Evolutionary conservation across 352 stramenopile species (phyloP), one percentile per base, ranked within the genome.

Genomic region (Globisporangium splendens): DNA sequence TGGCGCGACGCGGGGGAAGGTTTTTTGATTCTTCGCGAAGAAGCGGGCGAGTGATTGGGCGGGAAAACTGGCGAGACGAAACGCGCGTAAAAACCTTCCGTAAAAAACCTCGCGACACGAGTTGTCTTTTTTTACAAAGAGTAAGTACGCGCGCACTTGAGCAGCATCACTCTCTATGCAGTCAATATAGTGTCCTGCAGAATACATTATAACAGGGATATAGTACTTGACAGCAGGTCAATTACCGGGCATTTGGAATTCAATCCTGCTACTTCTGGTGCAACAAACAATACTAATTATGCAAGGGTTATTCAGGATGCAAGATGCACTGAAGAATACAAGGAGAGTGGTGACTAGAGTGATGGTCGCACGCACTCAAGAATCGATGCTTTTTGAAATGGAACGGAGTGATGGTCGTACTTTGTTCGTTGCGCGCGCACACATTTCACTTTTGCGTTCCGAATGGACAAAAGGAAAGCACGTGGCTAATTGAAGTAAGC

Each of bases 21-120:
- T 56, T 56, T 56, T 56, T 47, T 56, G 17, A 33, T 46, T 46
- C 39, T 44, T 42, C 14, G 24, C 46, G 50, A 20, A 15, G 50
- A 13, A 43, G 43, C n/a, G 33, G 50, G 46, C 46, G 24, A 8
- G 20, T 35, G 50, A 43, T 56, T 56, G 50, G 50, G 46, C 46
- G 24, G 20, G 20, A 33, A 51, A 17, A 4, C 12, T 8, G 1
- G n/a, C 1, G 28, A 51, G 24, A 10, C 31, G 8, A 18, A 17
- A 46, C 17, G 15, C 1, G 14, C 33, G 50, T 56, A 56, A 56
- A 56, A 56, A 56, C 50, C 50, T 39, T 44, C 5, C 46, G 46
- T 51, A 51, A 56, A 56, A 56, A 56, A 56, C 50, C 50, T 56
- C 50, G n/a, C 18, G 39, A 8, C 12, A 18, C 7, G 35, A 12